These are phyloP conservation scores for Mayamaea pseudoterrestris DNA, from an alignment of 108 stramenopile genomes.

Conservation along the genomic window DNA sequence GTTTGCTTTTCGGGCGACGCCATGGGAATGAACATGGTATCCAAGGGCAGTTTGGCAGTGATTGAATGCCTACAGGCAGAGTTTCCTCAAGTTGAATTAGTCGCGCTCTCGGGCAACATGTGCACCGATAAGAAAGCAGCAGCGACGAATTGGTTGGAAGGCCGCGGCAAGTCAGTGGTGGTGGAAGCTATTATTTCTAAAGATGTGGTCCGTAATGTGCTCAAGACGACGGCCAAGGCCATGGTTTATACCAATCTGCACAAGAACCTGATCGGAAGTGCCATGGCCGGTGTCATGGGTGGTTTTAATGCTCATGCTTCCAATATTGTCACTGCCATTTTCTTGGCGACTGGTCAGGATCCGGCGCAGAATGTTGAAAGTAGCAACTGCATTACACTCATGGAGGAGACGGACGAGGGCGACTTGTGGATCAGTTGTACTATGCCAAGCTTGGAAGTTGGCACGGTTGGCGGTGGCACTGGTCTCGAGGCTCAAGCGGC, in stretches of 20 bases:
- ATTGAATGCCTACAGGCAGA: conserved; percentile 58
- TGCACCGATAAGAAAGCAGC: conserved; percentile 99
- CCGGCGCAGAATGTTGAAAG: conserved; percentile 99
- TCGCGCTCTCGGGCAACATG: conserved; percentile 96
- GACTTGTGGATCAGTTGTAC: conserved; percentile 89
- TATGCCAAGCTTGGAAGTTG: conserved; percentile 98
- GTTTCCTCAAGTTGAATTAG: conserved; percentile 66
- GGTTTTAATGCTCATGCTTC: conserved; percentile 98
- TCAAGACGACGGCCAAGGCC: conserved; percentile 89
- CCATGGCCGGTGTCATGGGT: conserved; percentile 92
- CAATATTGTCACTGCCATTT: conserved; percentile 97
- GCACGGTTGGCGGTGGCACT: conserved; percentile 97
- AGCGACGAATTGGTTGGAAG: conserved; percentile 97
- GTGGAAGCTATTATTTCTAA: conserved; percentile 87
- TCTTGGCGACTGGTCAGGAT: conserved; percentile 97
- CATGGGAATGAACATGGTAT: conserved; percentile 99
- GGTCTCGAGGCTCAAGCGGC: conserved; percentile 88
- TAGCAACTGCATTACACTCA: conserved; percentile 87
- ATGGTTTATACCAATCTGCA: conserved; percentile 87
- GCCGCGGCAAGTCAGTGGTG: conserved; percentile 94
- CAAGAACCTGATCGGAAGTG: conserved; percentile 97
- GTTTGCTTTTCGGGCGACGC: conserved; percentile 95
- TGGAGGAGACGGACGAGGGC: conserved; percentile 88
- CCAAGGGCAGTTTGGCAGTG: conserved; percentile 89
- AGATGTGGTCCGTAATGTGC: conserved; percentile 67